Percentiles rank a stretch among this genome's conserved stretches.
phyloP scores from a whole-genome alignment of 306 rosid species.

The Vigna reflexopilosa region DNA sequence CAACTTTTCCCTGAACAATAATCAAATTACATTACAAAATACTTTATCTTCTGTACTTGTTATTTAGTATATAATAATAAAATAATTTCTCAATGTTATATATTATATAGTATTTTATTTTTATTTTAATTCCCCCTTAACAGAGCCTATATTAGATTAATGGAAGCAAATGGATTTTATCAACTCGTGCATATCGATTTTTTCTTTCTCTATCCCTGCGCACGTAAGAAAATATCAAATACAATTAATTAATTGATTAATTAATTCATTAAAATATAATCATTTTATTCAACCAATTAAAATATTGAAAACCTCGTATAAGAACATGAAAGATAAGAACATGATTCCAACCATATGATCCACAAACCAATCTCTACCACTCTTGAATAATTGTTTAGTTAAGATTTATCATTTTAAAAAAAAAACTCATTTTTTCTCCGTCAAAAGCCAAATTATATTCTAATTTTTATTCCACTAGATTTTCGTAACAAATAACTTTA shows the following conservation, averaged over 20 bases:
- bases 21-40: background rate
- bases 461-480: background rate
- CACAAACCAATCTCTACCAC: background rate
- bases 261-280: too few species aligned
- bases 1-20: constrained; percentile 69
- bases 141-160: background rate
- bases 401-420: background rate
- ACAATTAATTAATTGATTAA: too few species aligned
- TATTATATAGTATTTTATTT: background rate
- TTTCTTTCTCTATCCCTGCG: background rate
- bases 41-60: too few species aligned
- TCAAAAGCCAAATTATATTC: background rate
- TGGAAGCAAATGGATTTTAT: background rate
- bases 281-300: background rate
- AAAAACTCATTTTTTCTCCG: background rate
- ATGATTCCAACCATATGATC: background rate
- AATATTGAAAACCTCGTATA: background rate
- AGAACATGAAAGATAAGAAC: too few species aligned
- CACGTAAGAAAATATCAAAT: background rate
- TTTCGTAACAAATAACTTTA: background rate
- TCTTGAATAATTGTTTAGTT: background rate
- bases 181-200: background rate
- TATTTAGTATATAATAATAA: too few species aligned
- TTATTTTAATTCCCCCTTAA: background rate
- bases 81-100: background rate